Conservation (phyloP, 805 yeast species). For the Lachancea kluyveri region DNA sequence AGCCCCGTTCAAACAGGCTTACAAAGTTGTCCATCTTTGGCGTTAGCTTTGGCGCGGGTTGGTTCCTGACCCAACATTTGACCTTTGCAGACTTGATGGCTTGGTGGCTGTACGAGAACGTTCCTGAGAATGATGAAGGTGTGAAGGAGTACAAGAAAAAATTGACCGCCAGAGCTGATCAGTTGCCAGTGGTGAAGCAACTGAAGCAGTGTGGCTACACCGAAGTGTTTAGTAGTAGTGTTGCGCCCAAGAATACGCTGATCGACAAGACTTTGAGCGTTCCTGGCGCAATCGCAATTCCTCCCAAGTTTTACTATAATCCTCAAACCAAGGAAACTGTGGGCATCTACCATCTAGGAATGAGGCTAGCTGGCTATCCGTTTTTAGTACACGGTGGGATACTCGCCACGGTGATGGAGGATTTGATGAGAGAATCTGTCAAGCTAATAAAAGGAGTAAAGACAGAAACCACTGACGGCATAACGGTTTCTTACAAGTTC, state of each 20-base stretch:
- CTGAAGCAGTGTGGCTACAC: conserved; percentile 36
- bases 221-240: no score
- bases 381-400: conserved; percentile 86
- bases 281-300: conserved; percentile 76
- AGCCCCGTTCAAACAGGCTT: conserved; percentile 15
- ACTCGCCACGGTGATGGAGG: conserved; percentile 73
- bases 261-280: conserved; percentile 45
- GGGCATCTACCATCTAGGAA: conserved; percentile 70
- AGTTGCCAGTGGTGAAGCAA: conserved; percentile 45
- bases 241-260: conserved; percentile 44
- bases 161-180: conserved; percentile 42
- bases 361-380: conserved; percentile 79
- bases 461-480: conserved; percentile 35
- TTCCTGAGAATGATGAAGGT: conserved; percentile 26
- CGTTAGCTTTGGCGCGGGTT: conserved; percentile 25
- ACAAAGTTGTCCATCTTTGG: conserved; percentile 25
- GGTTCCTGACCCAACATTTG: conserved; percentile 29
- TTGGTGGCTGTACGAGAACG: conserved; percentile 27
- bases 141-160: conserved; percentile 24
- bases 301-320: conserved; percentile 64
- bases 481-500: conserved; percentile 43
- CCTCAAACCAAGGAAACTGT: conserved; percentile 50
- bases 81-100: conserved; percentile 32
- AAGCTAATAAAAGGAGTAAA: conserved; percentile 31
- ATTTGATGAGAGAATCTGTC: conserved; percentile 55